Evolutionary conservation across 202 grass and related monocot genomes (phyloP), one percentile per base, ranked within the genome.

Genomic region (Carex arenaria): DNA sequence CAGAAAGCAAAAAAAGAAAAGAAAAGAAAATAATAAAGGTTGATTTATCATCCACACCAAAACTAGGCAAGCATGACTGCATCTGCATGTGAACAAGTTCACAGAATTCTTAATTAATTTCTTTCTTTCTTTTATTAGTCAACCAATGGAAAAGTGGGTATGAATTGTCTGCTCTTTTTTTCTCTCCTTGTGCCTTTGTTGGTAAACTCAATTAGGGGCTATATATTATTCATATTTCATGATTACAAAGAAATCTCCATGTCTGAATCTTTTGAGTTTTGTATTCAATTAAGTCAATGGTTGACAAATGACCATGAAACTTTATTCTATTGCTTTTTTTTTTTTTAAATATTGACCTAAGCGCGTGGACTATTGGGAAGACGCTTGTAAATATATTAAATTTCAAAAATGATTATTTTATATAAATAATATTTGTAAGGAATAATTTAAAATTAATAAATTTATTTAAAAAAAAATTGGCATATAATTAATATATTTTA

Each of bases 281-380:
- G 42, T 1, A 10, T 64, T 19, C 63, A 65, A 30, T 28, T 15
- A 81, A 59, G 78, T 80, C 34, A 80, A 64, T 63, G 61, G 57
- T 80, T 80, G 78, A 80, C 78, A 80, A 63, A 80, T 80, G 54
- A 38, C 56, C 5, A 61, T 38, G 10, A 20, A 62, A 62, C 2
- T 62, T 62, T 53, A 49, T 17, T 82, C 12, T 54, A 0, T 82
- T n/a, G 9, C 78, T 13, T 52, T 18, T 68, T 52, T 67, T 64
- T 31, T 82, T 53, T 68, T 49, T n/a, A n/a, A 63, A 68, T 7
- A 66, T 82, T 82, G 63, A 82, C 80, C 45, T 32, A 68, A 82
- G 56, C 45, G 64, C 8, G 59, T 80, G 28, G 22, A 52, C 20
- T 64, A 22, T 5, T 45, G 7, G 18, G 7, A 62, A 28, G 55